phyloP scores from a whole-genome alignment of 2,329 filamentous ascomycete species.

The Ophiognomonia clavigignenti-juglandacearum region DNA sequence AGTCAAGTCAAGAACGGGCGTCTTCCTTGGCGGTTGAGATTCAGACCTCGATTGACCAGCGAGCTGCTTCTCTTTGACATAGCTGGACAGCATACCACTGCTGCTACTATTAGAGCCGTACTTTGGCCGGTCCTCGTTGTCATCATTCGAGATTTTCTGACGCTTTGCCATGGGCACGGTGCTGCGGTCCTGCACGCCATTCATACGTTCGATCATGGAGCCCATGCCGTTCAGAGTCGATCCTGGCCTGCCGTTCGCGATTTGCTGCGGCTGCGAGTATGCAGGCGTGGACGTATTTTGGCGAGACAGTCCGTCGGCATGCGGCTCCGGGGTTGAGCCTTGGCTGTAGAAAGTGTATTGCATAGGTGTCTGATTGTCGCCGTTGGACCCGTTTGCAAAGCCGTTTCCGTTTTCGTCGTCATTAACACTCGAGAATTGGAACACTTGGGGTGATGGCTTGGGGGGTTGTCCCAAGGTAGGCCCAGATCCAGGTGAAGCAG shows the following conservation, averaged over 20 bases:
- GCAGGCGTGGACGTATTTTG: background rate
- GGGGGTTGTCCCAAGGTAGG: constrained; percentile 21
- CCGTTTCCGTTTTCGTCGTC: no score
- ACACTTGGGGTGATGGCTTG: background rate
- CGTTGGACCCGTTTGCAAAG: no score
- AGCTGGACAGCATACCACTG: constrained; percentile 57
- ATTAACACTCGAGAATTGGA: background rate
- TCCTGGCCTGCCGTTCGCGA: background rate
- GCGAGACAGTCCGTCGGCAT: background rate
- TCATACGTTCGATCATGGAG: constrained; percentile 68
- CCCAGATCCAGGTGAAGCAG: constrained; percentile 18
- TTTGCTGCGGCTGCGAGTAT: background rate
- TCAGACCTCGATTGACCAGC: constrained; percentile 28
- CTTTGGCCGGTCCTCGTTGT: constrained; percentile 27
- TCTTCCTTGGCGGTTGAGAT: constrained; percentile 20
- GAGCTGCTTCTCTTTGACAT: constrained; percentile 57
- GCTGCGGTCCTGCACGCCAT: constrained; percentile 66
- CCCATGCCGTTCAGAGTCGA: constrained; percentile 39
- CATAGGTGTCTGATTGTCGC: no score
- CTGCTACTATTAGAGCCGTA: constrained; percentile 40
- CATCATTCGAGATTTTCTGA: constrained; percentile 49
- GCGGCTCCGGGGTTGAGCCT: no score
- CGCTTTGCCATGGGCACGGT: constrained; percentile 59
- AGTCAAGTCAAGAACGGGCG: constrained; percentile 51
- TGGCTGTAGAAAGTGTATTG: no score